Evolutionary conservation across 257 asterid genomes (phyloP), one percentile per base, ranked within the genome.

Genomic region (Ilex aquifolium): DNA sequence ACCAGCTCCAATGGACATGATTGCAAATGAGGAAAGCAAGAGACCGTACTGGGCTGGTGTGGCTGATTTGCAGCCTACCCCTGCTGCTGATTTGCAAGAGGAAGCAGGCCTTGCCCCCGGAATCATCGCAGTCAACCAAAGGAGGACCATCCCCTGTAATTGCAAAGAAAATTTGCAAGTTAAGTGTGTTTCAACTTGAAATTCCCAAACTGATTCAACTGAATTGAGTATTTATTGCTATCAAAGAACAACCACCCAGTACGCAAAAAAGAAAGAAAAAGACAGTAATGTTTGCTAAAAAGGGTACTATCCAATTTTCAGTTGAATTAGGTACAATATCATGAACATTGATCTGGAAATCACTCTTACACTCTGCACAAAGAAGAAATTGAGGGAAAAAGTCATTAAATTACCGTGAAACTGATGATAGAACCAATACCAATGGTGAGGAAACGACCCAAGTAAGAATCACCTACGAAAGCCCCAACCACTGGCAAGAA

Each of bases 1-100:
- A 29, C 95, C 93, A 3, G 91, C 90, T 1, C 94, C 95, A 46
- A 88, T 42, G 2, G 90, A 85, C 56, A 88, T 83, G 31, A 88
- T 67, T 40, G 77, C 88, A 11, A 85, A 71, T 0, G 94, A 80
- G 48, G 80, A 67, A 32, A 79, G 44, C 66, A 85, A 65, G 7
- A 77, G 48, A 16, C 65, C 36, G 49, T 52, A 70, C 46, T 88
- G 95, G 11, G 70, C 73, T 0, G 77, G 51, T 1, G 85, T 59
- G 30, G 95, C 74, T 0, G 72, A 60, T 49, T 67, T 61, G 46
- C 95, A 84, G 2, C 59, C 27, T 21, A 21, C 27, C 27, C 27
- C 27, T 1, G 27, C 27, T 21, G 27, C 62, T 44, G 31, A 69
- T 40, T 58, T 59, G 36, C 91, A 86, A 32, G 76, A 48, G 4